Conservation (phyloP, 139 green algal species). For the Chlamydomonas sphaeroides region DNA sequence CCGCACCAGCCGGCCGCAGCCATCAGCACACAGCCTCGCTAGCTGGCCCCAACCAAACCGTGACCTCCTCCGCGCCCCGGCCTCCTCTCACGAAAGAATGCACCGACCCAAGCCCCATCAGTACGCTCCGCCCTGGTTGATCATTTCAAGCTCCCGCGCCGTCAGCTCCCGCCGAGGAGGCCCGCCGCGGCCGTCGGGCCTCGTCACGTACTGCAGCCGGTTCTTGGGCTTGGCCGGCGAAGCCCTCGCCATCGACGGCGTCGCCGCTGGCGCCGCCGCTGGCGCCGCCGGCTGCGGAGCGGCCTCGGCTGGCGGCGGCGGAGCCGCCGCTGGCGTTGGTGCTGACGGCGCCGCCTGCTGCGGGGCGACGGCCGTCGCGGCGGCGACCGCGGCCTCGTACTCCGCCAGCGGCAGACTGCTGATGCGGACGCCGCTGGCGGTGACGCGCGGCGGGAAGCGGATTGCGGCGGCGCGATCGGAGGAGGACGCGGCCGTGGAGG, state of each 20-base stretch:
- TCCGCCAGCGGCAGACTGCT: slow-evolving; percentile 48
- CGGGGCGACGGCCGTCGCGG: background rate
- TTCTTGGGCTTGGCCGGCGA: slow-evolving; percentile 14
- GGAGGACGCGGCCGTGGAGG: background rate
- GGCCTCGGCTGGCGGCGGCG: no score
- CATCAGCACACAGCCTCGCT: no score
- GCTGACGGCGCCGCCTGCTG: background rate
- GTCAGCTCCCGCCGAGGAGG: slow-evolving; percentile 28
- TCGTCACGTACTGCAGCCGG: slow-evolving; percentile 14
- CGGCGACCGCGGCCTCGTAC: slow-evolving; percentile 10
- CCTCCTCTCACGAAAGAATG: no score
- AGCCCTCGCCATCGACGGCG: background rate
- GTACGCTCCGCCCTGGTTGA: slow-evolving; percentile 41
- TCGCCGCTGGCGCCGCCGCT: background rate
- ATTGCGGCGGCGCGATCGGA: slow-evolving; percentile 22
- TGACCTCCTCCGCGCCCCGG: no score
- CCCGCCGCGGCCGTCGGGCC: slow-evolving; percentile 14
- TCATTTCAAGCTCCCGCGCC: slow-evolving; percentile 36
- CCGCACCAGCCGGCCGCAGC: no score
- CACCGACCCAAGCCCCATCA: background rate
- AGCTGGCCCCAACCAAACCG: no score
- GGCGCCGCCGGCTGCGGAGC: background rate
- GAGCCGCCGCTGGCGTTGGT: background rate
- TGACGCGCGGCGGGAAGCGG: slow-evolving; percentile 48
- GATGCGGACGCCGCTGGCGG: slow-evolving; percentile 48